These are phyloP conservation scores for Boletales sp. DNA, from an alignment of 768 basidiomycete species.

Conservation along the genomic window DNA sequence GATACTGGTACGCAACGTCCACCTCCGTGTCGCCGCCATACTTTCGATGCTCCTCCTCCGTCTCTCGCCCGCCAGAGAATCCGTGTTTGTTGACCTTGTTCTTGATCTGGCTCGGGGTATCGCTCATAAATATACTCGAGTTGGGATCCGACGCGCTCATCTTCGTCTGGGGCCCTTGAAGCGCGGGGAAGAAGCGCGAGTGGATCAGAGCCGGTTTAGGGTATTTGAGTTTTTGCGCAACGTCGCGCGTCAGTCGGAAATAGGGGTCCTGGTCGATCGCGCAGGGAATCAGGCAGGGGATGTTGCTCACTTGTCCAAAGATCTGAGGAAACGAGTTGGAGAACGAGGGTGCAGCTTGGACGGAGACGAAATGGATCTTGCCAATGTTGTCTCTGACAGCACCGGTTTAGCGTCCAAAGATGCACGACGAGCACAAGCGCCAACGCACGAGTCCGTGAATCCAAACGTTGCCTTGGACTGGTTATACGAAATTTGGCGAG, in stretches of 20 bases:
- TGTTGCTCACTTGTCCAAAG: slow-evolving; percentile 75
- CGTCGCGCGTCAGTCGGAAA: slow-evolving; percentile 96
- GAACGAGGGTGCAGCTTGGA: slow-evolving; percentile 96
- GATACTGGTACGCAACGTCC: slow-evolving; percentile 93
- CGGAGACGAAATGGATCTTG: slow-evolving; percentile 92
- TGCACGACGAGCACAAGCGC: too few species aligned
- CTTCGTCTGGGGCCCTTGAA: slow-evolving; percentile 97
- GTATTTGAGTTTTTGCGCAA: slow-evolving; percentile 91
- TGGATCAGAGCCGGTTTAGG: slow-evolving; percentile 92
- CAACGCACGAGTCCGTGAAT: slow-evolving; percentile 81
- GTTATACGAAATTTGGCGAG: slow-evolving; percentile 87
- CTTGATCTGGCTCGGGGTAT: slow-evolving; percentile 90
- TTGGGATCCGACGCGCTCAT: slow-evolving; percentile 97
- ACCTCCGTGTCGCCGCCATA: slow-evolving; percentile 92
- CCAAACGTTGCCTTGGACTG: slow-evolving; percentile 96
- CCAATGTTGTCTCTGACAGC: slow-evolving; percentile 90
- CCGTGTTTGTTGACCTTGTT: slow-evolving; percentile 96
- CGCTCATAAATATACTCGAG: slow-evolving; percentile 94
- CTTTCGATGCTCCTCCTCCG: slow-evolving; percentile 89
- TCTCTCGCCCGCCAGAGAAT: slow-evolving; percentile 92
- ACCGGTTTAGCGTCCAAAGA: not conserved
- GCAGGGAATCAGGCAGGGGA: slow-evolving; percentile 94
- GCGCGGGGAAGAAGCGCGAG: slow-evolving; percentile 96
- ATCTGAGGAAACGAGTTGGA: slow-evolving; percentile 99
- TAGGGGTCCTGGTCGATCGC: slow-evolving; percentile 98